These are phyloP conservation scores for Bretschneidera sinensis DNA, from an alignment of 345 rosid genomes.

Conservation along the genomic window DNA sequence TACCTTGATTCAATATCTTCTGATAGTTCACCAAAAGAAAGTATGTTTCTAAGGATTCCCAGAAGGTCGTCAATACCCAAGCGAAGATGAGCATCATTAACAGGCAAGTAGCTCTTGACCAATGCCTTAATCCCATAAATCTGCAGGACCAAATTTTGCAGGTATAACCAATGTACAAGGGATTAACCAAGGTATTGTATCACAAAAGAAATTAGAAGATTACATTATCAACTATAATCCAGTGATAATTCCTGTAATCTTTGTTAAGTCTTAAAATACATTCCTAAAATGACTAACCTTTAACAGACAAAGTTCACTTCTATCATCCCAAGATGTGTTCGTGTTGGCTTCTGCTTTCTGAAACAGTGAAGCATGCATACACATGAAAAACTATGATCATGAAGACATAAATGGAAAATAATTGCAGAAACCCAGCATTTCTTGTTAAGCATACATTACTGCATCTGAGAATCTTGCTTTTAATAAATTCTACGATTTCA, in stretches of 20 bases:
- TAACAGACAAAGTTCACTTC: slow-evolving; percentile 76
- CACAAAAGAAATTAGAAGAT: slow-evolving; percentile 3
- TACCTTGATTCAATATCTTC: slow-evolving; percentile 79
- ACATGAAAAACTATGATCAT: slow-evolving; percentile 14
- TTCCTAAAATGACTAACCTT: slow-evolving; percentile 50
- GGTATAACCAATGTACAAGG: slow-evolving; percentile 10
- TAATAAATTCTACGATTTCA: slow-evolving; percentile 75
- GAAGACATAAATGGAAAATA: slow-evolving; percentile 10
- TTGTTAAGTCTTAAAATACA: neutral
- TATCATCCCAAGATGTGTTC: slow-evolving; percentile 63
- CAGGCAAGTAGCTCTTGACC: slow-evolving; percentile 91
- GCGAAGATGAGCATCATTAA: slow-evolving; percentile 93
- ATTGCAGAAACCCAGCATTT: slow-evolving; percentile 21
- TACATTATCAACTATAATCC: neutral
- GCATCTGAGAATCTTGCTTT: slow-evolving; percentile 59
- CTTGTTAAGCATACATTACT: slow-evolving; percentile 46
- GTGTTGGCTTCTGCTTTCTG: slow-evolving; percentile 58
- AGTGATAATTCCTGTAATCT: slow-evolving; percentile 1
- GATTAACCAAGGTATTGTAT: slow-evolving; percentile 15
- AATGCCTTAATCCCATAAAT: slow-evolving; percentile 87
- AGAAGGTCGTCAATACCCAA: slow-evolving; percentile 68
- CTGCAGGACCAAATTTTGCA: slow-evolving; percentile 27
- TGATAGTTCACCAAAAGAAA: slow-evolving; percentile 74
- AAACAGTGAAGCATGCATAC: slow-evolving; percentile 24
- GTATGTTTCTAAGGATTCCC: slow-evolving; percentile 56